Evolutionary conservation across 2,329 filamentous ascomycete genomes (phyloP).

Genomic region (Cadophora luteo-olivacea): DNA sequence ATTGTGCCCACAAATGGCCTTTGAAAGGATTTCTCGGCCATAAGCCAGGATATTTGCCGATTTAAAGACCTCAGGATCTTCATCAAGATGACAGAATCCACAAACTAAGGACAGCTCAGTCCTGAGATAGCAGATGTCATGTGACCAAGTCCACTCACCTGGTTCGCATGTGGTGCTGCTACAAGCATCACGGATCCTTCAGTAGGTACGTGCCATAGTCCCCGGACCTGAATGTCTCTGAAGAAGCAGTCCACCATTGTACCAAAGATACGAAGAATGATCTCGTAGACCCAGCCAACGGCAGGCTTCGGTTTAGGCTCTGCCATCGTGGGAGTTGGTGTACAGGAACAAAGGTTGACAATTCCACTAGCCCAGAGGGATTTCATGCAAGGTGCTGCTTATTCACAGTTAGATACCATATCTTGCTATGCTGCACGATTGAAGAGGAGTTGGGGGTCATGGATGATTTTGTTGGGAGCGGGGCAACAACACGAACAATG

Average conservation of each 20-base stretch:
- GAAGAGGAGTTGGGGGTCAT: too few species aligned
- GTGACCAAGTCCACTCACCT: slow-evolving; percentile 21
- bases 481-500: too few species aligned
- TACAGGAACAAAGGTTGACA: background rate
- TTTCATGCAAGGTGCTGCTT: too few species aligned
- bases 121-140: background rate
- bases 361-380: background rate
- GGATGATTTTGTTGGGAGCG: too few species aligned
- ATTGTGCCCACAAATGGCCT: slow-evolving; percentile 81
- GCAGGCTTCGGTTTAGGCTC: background rate
- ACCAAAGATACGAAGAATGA: slow-evolving; percentile 74
- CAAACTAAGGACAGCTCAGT: slow-evolving; percentile 65
- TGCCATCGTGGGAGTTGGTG: background rate
- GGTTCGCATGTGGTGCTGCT: slow-evolving; percentile 92
- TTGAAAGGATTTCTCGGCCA: slow-evolving; percentile 91
- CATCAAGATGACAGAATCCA: slow-evolving; percentile 91
- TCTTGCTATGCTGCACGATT: too few species aligned
- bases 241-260: slow-evolving; percentile 94
- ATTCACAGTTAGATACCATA: too few species aligned
- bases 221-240: slow-evolving; percentile 91
- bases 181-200: slow-evolving; percentile 90
- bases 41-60: slow-evolving; percentile 86
- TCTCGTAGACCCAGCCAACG: slow-evolving; percentile 68
- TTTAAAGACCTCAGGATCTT: slow-evolving; percentile 81
- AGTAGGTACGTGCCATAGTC: slow-evolving; percentile 88